These are phyloP conservation scores for Fusarium stilboides DNA, from an alignment of 2,329 filamentous ascomycete genomes.

Conservation along the genomic window DNA sequence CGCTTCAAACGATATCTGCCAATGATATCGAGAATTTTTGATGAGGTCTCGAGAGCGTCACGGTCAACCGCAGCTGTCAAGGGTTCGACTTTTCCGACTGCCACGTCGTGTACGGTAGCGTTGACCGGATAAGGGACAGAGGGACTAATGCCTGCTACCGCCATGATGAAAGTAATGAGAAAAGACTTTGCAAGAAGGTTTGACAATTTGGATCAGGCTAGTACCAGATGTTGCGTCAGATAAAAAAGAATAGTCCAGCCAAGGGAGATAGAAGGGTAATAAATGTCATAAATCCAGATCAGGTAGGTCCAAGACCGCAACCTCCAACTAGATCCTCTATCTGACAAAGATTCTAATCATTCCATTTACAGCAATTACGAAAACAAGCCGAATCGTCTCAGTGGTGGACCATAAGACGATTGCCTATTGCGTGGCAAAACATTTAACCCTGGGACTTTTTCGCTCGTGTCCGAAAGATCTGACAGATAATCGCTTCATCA, in stretches of 20 bases:
- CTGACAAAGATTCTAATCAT: not conserved
- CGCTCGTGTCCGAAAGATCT: not conserved
- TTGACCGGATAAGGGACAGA: not conserved
- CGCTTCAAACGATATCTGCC: conserved; percentile 56
- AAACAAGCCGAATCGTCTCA: conserved; percentile 3
- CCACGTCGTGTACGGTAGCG: not conserved
- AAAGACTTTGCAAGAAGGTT: not conserved
- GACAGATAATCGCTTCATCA: conserved; percentile 2
- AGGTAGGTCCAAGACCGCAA: not conserved
- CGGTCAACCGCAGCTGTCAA: conserved; percentile 44
- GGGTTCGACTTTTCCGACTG: not conserved
- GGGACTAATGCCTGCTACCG: conserved; percentile 12
- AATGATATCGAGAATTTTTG: conserved; percentile 58
- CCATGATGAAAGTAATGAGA: not conserved
- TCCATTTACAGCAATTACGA: not conserved
- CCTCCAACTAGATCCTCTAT: not conserved
- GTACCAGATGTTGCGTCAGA: not conserved
- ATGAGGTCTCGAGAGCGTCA: conserved; percentile 51
- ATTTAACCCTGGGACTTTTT: conserved; percentile 1
- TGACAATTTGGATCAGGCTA: not conserved
- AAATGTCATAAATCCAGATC: conserved; percentile 3
- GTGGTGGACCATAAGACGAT: not conserved
- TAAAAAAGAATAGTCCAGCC: not conserved
- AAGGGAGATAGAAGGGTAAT: conserved; percentile 17
- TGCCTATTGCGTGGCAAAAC: not conserved